A percentile compares a stretch with the other conserved stretches of the same genome.
Conservation (phyloP, 257 asterid species). For the Jacaranda mimosifolia region DNA sequence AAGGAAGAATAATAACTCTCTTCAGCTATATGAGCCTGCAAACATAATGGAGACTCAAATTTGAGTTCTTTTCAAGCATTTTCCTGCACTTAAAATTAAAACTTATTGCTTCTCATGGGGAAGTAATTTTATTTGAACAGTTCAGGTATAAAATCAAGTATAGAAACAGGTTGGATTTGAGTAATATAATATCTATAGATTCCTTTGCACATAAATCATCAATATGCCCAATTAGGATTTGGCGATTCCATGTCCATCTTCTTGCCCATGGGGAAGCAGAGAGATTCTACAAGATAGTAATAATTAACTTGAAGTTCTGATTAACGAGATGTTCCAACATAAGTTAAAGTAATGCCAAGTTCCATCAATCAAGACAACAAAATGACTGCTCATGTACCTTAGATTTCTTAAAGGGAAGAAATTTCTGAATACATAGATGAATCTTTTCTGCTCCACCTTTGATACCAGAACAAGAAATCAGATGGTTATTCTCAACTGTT, state of each 20-base stretch:
- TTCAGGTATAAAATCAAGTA: neutral
- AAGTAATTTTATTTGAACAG: neutral
- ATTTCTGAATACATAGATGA: conserved; percentile 51
- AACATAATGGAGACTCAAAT: neutral
- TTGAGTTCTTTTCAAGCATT: conserved; percentile 16
- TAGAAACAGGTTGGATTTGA: neutral
- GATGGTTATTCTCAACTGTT: conserved; percentile 64
- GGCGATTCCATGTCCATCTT: conserved; percentile 52
- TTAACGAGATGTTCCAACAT: conserved; percentile 38
- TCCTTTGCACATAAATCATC: conserved; percentile 69
- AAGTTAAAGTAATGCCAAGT: conserved; percentile 32
- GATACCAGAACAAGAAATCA: conserved; percentile 65
- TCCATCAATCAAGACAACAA: neutral
- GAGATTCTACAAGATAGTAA: conserved; percentile 53
- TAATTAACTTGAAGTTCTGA: conserved; percentile 63
- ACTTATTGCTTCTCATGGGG: neutral
- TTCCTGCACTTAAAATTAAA: neutral
- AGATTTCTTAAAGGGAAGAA: conserved; percentile 67
- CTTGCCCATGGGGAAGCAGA: conserved; percentile 47
- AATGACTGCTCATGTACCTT: conserved; percentile 58
- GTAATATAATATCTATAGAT: conserved; percentile 22
- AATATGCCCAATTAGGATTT: conserved; percentile 64
- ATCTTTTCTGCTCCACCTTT: conserved; percentile 57
- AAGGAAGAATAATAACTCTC: conserved; percentile 45
- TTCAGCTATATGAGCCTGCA: conserved; percentile 68